Percentiles rank a stretch among this genome's conserved stretches.
Evolutionary conservation across 352 stramenopile species (phyloP).

Genomic region (Phytopythium mirpurense): DNA sequence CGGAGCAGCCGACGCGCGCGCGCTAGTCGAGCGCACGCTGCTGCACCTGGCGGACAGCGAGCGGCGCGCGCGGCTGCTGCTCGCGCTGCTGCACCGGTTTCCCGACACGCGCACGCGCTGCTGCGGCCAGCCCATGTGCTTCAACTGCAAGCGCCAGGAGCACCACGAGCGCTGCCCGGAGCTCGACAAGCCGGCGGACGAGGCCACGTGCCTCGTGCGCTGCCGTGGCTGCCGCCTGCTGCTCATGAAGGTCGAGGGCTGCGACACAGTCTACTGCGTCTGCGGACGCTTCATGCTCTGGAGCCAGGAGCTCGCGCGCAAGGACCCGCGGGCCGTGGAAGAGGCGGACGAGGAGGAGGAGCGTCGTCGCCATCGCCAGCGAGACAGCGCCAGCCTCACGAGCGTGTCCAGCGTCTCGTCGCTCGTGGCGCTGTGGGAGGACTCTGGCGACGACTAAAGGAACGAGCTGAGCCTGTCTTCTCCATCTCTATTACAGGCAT

Average conservation of each 20-base stretch:
- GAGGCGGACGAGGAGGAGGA: not conserved
- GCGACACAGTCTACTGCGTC: conserved; percentile 37
- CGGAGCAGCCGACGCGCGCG: conserved; percentile 5
- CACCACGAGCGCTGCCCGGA: conserved; percentile 25
- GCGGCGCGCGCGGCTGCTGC: conserved; percentile 30
- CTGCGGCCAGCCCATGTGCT: conserved; percentile 37
- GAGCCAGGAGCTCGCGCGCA: conserved; percentile 12
- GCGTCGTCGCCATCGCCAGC: not conserved
- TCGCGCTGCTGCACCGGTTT: conserved; percentile 27
- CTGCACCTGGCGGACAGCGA: conserved; percentile 28
- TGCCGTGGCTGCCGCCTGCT: conserved; percentile 37
- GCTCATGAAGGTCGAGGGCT: conserved; percentile 49
- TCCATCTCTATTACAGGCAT: no score
- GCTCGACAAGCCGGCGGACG: conserved; percentile 14
- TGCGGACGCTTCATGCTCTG: conserved; percentile 44
- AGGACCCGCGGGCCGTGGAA: not conserved
- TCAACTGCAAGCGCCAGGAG: conserved; percentile 38
- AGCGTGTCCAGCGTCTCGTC: not conserved
- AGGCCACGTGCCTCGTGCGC: conserved; percentile 23
- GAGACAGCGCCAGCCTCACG: not conserved
- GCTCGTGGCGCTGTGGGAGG: conserved; percentile 1
- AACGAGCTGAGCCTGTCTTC: no score
- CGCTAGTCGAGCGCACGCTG: conserved; percentile 12
- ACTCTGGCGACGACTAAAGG: not conserved
- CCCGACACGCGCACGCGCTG: conserved; percentile 28